Evolutionary conservation across 1,139 yeast species (phyloP), one percentile per base, ranked within the genome.

Genomic region (Meyerozyma sp.): DNA sequence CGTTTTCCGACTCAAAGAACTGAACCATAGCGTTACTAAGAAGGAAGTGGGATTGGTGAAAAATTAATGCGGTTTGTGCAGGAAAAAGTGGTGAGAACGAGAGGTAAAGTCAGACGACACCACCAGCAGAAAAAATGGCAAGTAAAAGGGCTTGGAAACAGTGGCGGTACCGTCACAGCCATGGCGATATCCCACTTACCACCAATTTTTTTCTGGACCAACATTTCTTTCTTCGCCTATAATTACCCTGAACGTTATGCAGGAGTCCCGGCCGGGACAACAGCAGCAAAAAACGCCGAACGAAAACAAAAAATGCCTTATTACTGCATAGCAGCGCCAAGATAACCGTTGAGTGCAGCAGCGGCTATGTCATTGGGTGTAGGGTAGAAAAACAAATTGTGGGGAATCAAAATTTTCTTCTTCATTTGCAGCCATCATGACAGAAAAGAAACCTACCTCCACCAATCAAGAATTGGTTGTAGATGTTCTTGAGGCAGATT

Each of bases 1-100:
- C 61, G 58, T 82, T 84, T 14, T 70, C 58, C 49, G 72, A 79
- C 52, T 77, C 77, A 59, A 78, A 81, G 62, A 81, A 75, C 42
- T 82, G 77, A 29, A 85, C 94, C 94, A 86, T 85, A 41, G 32
- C 9, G 16, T 30, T 30, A 30, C 20, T 30, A 30, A 30, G 16
- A 13, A 13, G 21, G 2, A 9, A 11, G 5, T 8, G 9, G 8
- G 20, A 14, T 7, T 30, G 8, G 34, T 30, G 34, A 30, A 30
- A 30, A 30, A 30, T 13, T 13, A 8, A 8, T 11, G 18, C 16
- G 34, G 34, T 30, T 13, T 13, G 23, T 21, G 23, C 23, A 21
- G 23, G 23, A 21, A 21, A 3, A 21, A 21, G 23, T 8, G 23
- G 6, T 21, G 23, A 21, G 23, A 21, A 21, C 23, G 5, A 21